Evolutionary conservation across 192 early-diverging fungal genomes (phyloP).

Genomic region (Mortierella claussenii): DNA sequence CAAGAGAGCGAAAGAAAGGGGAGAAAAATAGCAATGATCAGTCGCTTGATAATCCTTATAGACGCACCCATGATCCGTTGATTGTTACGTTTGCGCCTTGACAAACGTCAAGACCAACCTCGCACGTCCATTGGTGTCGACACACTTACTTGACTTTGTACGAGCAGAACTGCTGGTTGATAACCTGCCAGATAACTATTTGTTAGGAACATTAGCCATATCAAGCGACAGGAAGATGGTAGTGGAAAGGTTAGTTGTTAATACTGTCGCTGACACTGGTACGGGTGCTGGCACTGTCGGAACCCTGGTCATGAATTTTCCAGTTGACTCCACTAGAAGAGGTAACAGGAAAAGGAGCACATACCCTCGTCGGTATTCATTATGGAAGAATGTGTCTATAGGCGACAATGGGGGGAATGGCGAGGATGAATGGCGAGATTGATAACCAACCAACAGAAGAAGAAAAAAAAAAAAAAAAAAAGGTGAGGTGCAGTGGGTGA

Average conservation of each 20-base stretch:
- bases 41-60: too few species aligned
- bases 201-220: not conserved
- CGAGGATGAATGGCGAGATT: conserved; percentile 18
- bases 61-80: too few species aligned
- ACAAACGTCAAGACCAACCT: not conserved
- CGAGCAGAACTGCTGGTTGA: conserved; percentile 97
- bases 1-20: not conserved
- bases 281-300: too few species aligned
- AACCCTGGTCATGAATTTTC: too few species aligned
- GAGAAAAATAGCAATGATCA: not conserved
- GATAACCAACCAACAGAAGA: conserved; percentile 5
- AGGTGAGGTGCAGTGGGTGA: too few species aligned
- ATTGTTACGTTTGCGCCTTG: not conserved
- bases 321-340: too few species aligned
- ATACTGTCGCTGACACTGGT: too few species aligned
- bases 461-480: conserved; percentile 7
- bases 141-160: conserved; percentile 93
- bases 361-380: conserved; percentile 49
- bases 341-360: too few species aligned
- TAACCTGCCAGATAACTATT: conserved; percentile 91
- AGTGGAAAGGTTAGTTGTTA: too few species aligned
- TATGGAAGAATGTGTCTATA: not conserved
- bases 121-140: not conserved
- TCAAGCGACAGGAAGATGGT: too few species aligned
- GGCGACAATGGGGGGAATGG: not conserved